Percentiles rank a stretch among this genome's conserved stretches.
phyloP scores from a whole-genome alignment of 2,329 filamentous ascomycete genomes.

The Biscogniauxia sp. region DNA sequence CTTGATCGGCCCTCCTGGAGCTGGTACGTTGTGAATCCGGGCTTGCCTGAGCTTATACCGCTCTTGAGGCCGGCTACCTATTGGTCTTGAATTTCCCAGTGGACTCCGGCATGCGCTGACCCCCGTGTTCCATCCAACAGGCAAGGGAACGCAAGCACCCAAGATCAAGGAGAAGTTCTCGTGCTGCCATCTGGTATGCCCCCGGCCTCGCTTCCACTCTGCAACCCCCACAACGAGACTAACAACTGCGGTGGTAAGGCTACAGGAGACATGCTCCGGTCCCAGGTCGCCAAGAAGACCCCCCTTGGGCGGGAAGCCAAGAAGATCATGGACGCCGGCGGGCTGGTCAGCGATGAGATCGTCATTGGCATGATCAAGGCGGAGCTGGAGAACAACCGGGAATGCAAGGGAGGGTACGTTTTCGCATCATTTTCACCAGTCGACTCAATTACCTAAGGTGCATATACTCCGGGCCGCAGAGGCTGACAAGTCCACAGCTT shows the following conservation, averaged over 20 bases:
- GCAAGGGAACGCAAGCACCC: slow-evolving; percentile 97
- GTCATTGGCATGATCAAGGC: slow-evolving; percentile 99
- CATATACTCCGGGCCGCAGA: slow-evolving; percentile 13
- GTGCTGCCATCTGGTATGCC: slow-evolving; percentile 88
- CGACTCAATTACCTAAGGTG: slow-evolving; percentile 18
- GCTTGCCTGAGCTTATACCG: background rate
- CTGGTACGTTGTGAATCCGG: slow-evolving; percentile 64
- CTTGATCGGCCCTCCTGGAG: slow-evolving; percentile 93
- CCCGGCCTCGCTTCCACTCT: slow-evolving; percentile 4
- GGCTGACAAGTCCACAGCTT: slow-evolving; percentile 59
- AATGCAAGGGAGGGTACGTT: slow-evolving; percentile 92
- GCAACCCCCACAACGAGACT: slow-evolving; percentile 1
- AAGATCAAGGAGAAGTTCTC: slow-evolving; percentile 98
- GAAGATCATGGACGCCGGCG: slow-evolving; percentile 99
- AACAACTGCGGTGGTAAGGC: slow-evolving; percentile 54
- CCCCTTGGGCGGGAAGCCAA: slow-evolving; percentile 91
- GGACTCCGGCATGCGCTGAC: slow-evolving; percentile 17
- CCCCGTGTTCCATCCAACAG: slow-evolving; percentile 44
- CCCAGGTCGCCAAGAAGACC: slow-evolving; percentile 97
- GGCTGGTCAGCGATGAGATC: slow-evolving; percentile 97
- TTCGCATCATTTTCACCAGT: slow-evolving; percentile 12
- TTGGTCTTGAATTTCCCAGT: background rate
- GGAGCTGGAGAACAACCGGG: slow-evolving; percentile 88
- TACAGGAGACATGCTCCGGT: slow-evolving; percentile 98
- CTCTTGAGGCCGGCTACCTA: no score